Evolutionary conservation across 768 basidiomycete genomes (phyloP).

Genomic region (Rhodotorula sphaerocarpa): DNA sequence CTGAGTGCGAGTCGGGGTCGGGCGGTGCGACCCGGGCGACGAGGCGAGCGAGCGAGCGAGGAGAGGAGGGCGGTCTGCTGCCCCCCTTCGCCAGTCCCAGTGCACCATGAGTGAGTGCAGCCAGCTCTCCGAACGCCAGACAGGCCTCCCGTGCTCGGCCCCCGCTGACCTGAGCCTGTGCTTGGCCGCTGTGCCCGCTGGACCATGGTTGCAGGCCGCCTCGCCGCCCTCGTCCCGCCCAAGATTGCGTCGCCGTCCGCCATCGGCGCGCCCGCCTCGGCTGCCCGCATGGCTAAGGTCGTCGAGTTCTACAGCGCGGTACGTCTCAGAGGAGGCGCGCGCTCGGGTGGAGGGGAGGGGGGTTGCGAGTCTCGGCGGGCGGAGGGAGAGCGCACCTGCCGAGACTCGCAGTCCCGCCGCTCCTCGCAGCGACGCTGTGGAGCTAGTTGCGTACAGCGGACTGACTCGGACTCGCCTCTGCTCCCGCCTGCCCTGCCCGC

Average conservation of each 20-base stretch:
- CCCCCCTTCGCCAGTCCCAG: too few species aligned
- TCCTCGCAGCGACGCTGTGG: too few species aligned
- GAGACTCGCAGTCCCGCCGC: too few species aligned
- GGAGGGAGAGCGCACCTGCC: too few species aligned
- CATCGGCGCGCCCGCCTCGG: slow-evolving; percentile 61
- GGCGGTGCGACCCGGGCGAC: neutral
- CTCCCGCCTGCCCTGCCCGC: neutral
- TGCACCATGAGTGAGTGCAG: too few species aligned
- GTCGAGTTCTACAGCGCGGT: slow-evolving; percentile 88
- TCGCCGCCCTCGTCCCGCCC: slow-evolving; percentile 78
- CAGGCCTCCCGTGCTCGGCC: too few species aligned
- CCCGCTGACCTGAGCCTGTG: too few species aligned
- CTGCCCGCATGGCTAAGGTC: slow-evolving; percentile 69
- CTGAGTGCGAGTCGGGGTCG: too few species aligned
- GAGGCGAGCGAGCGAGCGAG: neutral
- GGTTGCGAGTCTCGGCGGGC: too few species aligned
- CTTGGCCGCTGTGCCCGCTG: too few species aligned
- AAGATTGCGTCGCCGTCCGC: slow-evolving; percentile 88
- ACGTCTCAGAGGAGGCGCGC: slow-evolving; percentile 1
- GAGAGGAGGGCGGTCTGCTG: neutral
- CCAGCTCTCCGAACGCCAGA: too few species aligned
- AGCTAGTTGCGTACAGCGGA: neutral
- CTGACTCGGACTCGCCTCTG: neutral
- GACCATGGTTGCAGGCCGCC: slow-evolving; percentile 40
- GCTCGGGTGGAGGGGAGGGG: too few species aligned